Evolutionary conservation across 2,329 filamentous ascomycete species (phyloP).

Genomic region (Diaporthe ilicicola): DNA sequence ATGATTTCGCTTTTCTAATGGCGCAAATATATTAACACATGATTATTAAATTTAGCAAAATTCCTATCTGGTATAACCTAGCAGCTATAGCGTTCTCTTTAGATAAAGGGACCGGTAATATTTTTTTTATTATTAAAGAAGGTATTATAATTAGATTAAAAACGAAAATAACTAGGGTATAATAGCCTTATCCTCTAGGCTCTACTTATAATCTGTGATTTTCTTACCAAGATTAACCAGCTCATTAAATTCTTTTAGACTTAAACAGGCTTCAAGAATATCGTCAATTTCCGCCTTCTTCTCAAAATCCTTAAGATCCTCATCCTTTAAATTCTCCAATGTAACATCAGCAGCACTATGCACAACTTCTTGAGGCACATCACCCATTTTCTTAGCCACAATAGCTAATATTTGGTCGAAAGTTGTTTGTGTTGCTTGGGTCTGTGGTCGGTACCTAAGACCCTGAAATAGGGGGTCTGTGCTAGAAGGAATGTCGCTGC

Average conservation of each 20-base stretch:
- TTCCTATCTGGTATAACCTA: too few relatives aligned
- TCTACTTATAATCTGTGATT: constrained; percentile 99
- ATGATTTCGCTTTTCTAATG: too few relatives aligned
- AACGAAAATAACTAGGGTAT: too few relatives aligned
- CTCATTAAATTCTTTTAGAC: constrained; percentile 94
- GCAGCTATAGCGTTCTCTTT: too few relatives aligned
- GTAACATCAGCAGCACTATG: constrained; percentile 93
- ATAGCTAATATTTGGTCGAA: constrained; percentile 95
- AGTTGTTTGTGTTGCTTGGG: constrained; percentile 87
- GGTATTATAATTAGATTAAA: too few relatives aligned
- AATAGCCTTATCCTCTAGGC: constrained; percentile 93
- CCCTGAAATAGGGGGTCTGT: constrained; percentile 90
- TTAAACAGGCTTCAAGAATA: constrained; percentile 82
- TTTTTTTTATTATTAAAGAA: too few relatives aligned
- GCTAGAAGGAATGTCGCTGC: constrained; percentile 81
- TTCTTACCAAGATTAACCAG: constrained; percentile 97
- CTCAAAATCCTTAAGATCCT: constrained; percentile 95
- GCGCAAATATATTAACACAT: too few relatives aligned
- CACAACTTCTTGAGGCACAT: constrained; percentile 91
- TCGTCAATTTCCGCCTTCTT: constrained; percentile 99
- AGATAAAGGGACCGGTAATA: too few relatives aligned
- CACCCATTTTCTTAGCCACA: constrained; percentile 86
- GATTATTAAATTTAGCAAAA: too few relatives aligned
- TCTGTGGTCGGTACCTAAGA: constrained; percentile 89
- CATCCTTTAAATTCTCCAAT: constrained; percentile 91